Conservation (phyloP, 2,329 filamentous ascomycete species). For the Monosporascus sp. region DNA sequence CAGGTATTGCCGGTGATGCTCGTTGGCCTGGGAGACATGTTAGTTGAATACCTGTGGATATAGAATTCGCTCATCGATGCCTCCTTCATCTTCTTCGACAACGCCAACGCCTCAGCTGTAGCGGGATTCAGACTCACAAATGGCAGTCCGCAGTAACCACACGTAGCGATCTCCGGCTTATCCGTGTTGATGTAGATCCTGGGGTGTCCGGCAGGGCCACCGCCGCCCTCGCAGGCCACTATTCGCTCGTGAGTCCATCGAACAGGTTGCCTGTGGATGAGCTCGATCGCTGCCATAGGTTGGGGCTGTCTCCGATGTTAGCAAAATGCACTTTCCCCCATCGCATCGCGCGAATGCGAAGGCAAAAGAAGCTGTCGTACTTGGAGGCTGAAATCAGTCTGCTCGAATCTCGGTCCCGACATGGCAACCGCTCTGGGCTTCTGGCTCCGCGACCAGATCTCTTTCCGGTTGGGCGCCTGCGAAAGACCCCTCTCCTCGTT, state of each 20-base stretch:
- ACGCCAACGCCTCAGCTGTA: not conserved
- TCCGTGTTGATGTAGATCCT: slow-evolving; percentile 96
- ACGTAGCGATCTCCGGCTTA: slow-evolving; percentile 87
- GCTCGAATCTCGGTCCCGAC: slow-evolving; percentile 92
- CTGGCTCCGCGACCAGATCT: slow-evolving; percentile 83
- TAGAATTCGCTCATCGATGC: not conserved
- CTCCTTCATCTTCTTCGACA: not conserved
- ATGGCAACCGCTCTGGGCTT: slow-evolving; percentile 76
- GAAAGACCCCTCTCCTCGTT: slow-evolving; percentile 43
- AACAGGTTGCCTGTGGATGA: slow-evolving; percentile 94
- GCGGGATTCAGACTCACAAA: slow-evolving; percentile 61
- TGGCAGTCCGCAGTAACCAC: slow-evolving; percentile 89
- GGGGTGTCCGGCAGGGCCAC: slow-evolving; percentile 84
- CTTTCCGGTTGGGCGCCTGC: slow-evolving; percentile 83
- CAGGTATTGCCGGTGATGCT: slow-evolving; percentile 79
- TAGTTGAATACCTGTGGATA: slow-evolving; percentile 13
- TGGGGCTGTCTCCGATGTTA: slow-evolving; percentile 58
- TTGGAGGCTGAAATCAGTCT: slow-evolving; percentile 90
- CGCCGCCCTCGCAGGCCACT: slow-evolving; percentile 87
- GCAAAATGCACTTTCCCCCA: slow-evolving; percentile 21
- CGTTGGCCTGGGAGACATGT: slow-evolving; percentile 64
- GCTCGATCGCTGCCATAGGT: slow-evolving; percentile 83
- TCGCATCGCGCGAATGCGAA: slow-evolving; percentile 1
- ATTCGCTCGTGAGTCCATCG: slow-evolving; percentile 79
- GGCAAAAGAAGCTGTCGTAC: slow-evolving; percentile 43